phyloP scores from a whole-genome alignment of 2,329 filamentous ascomycete genomes.

The Paracorniculantispora psalliotae region DNA sequence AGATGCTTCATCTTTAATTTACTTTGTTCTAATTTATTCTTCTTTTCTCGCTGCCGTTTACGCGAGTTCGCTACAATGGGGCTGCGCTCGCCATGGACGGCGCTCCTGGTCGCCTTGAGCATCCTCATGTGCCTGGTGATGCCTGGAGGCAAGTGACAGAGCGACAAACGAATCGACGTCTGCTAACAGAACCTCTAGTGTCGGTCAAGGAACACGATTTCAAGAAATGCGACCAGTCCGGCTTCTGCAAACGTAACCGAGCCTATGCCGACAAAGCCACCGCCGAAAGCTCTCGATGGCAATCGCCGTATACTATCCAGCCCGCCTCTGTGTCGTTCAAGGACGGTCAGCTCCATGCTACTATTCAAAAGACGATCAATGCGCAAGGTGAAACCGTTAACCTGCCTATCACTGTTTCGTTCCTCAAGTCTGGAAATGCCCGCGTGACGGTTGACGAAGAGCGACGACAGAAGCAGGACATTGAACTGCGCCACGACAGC shows the following conservation, averaged over 20 bases:
- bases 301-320: conserved; percentile 73
- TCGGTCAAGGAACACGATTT: conserved; percentile 94
- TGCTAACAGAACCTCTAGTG: conserved; percentile 43
- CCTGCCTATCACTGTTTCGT: conserved; percentile 79
- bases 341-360: conserved; percentile 73
- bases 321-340: conserved; percentile 69
- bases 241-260: conserved; percentile 95
- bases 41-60: not conserved
- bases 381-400: conserved; percentile 61
- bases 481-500: conserved; percentile 81
- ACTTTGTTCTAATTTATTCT: not conserved
- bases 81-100: conserved; percentile 47
- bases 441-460: conserved; percentile 90
- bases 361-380: conserved; percentile 74
- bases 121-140: conserved; percentile 56
- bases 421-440: conserved; percentile 83
- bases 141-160: conserved; percentile 50
- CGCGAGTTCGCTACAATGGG: conserved; percentile 8
- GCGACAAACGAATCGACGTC: not conserved
- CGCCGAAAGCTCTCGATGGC: conserved; percentile 62
- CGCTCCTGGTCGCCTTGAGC: conserved; percentile 55
- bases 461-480: conserved; percentile 80
- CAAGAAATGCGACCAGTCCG: conserved; percentile 92
- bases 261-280: conserved; percentile 76
- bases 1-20: conserved; percentile 4